These are phyloP conservation scores for Rhizopogon roseolus DNA, from an alignment of 768 basidiomycete genomes.

Conservation along the genomic window DNA sequence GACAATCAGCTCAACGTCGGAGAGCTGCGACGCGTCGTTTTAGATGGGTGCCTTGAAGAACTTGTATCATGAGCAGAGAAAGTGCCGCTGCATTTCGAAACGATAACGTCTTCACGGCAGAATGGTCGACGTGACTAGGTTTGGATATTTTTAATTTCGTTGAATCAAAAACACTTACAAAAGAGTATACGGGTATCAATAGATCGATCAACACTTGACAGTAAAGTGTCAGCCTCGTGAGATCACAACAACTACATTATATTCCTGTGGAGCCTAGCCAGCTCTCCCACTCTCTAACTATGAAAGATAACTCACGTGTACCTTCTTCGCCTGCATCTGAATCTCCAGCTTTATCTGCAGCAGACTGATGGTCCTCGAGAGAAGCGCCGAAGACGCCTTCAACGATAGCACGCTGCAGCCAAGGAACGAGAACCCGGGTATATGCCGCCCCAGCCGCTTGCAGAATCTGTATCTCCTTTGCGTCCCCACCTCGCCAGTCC, in stretches of 20 bases:
- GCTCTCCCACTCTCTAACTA: slow-evolving; percentile 21
- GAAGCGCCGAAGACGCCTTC: slow-evolving; percentile 66
- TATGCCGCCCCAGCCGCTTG: slow-evolving; percentile 54
- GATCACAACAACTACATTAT: background rate
- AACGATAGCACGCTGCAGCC: slow-evolving; percentile 60
- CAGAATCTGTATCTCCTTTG: slow-evolving; percentile 31
- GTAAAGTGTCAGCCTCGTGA: too few species aligned
- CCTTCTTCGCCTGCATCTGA: background rate
- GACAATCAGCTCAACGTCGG: background rate
- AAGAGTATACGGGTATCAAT: background rate
- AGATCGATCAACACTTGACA: background rate
- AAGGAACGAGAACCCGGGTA: slow-evolving; percentile 62
- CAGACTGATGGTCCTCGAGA: slow-evolving; percentile 11
- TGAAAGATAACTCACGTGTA: slow-evolving; percentile 3
- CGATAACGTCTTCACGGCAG: background rate
- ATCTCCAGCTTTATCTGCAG: background rate
- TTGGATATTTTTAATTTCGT: background rate
- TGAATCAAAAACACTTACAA: background rate
- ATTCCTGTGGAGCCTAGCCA: slow-evolving; percentile 18
- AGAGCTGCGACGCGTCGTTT: background rate
- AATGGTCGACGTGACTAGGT: background rate
- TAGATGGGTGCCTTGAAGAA: too few species aligned
- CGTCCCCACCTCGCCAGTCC: slow-evolving; percentile 30
- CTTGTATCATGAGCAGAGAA: background rate
- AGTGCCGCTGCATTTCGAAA: background rate